These are phyloP conservation scores for Aquilaria yunnanensis DNA, from an alignment of 345 rosid genomes.

Conservation along the genomic window DNA sequence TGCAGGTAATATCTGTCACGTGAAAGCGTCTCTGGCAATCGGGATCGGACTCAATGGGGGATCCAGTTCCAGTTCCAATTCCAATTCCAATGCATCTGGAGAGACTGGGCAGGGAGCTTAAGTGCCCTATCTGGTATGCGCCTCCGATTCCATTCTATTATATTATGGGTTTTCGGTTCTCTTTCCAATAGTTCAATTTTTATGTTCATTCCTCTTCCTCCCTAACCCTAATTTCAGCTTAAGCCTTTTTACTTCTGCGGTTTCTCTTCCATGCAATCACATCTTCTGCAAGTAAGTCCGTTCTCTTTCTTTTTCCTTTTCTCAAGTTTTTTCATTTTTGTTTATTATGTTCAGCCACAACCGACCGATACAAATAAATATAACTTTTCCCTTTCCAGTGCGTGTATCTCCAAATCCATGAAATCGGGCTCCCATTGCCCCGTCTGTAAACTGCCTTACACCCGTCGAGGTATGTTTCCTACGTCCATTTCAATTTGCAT, in stretches of 20 bases:
- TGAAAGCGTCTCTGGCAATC: no score
- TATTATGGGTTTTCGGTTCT: not conserved
- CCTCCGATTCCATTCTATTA: not conserved
- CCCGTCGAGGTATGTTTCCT: constrained; percentile 51
- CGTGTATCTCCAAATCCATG: constrained; percentile 77
- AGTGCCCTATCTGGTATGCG: constrained; percentile 85
- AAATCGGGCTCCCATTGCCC: constrained; percentile 67
- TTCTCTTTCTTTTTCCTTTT: not conserved
- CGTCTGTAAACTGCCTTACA: constrained; percentile 73
- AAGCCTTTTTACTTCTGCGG: constrained; percentile 65
- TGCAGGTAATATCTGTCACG: no score
- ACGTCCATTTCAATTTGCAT: not conserved
- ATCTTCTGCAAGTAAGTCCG: constrained; percentile 80
- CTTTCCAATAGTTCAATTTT: not conserved
- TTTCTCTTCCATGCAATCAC: constrained; percentile 76
- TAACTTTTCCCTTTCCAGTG: constrained; percentile 28
- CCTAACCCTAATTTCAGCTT: constrained; percentile 32
- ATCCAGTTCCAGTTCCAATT: constrained; percentile 35
- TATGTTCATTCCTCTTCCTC: not conserved
- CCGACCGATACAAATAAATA: not conserved
- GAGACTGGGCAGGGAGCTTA: constrained; percentile 92
- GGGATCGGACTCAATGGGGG: constrained; percentile 38
- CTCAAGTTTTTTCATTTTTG: not conserved
- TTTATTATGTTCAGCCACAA: not conserved
- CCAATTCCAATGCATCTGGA: constrained; percentile 60